Conservation (phyloP, 2,329 filamentous ascomycete genomes). For the Phialophora macrospora region DNA sequence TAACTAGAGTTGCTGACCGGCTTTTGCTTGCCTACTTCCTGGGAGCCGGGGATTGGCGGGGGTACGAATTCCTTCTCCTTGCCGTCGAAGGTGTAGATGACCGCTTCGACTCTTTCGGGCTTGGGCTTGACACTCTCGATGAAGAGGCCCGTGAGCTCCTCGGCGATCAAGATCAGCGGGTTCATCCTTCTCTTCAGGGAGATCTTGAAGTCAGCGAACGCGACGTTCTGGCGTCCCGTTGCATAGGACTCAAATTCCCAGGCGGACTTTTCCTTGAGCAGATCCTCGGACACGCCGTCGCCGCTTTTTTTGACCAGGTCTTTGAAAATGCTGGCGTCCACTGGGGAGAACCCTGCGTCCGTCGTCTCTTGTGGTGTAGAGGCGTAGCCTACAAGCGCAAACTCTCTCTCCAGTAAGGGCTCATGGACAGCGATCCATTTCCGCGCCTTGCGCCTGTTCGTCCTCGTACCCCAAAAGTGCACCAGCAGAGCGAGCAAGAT, state of each 20-base stretch:
- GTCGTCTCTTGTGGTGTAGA: conserved; percentile 55
- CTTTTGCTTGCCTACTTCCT: conserved; percentile 64
- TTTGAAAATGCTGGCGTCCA: conserved; percentile 52
- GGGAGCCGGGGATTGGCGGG: conserved; percentile 61
- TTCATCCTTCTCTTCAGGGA: conserved; percentile 86
- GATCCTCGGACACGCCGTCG: conserved; percentile 54
- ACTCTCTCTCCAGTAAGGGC: conserved; percentile 76
- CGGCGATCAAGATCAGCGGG: conserved; percentile 69
- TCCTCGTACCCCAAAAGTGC: conserved; percentile 78
- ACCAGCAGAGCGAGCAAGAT: conserved; percentile 75
- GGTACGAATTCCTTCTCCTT: conserved; percentile 81
- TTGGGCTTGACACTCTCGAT: conserved; percentile 75
- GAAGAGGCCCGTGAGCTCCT: conserved; percentile 74
- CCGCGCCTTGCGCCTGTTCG: conserved; percentile 79
- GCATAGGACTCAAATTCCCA: conserved; percentile 88
- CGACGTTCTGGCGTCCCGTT: conserved; percentile 88
- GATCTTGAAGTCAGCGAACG: conserved; percentile 85
- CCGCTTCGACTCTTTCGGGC: conserved; percentile 74
- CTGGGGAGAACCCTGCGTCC: conserved; percentile 42
- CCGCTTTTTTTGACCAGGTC: conserved; percentile 44
- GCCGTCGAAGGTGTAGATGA: conserved; percentile 88
- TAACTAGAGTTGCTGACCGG: conserved; percentile 68
- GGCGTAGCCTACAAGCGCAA: conserved; percentile 81
- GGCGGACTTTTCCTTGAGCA: conserved; percentile 84
- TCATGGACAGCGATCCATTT: conserved; percentile 79